Base-by-base conservation (phyloP, 305 asterid genomes). In the Fraxinus floribunda region DNA sequence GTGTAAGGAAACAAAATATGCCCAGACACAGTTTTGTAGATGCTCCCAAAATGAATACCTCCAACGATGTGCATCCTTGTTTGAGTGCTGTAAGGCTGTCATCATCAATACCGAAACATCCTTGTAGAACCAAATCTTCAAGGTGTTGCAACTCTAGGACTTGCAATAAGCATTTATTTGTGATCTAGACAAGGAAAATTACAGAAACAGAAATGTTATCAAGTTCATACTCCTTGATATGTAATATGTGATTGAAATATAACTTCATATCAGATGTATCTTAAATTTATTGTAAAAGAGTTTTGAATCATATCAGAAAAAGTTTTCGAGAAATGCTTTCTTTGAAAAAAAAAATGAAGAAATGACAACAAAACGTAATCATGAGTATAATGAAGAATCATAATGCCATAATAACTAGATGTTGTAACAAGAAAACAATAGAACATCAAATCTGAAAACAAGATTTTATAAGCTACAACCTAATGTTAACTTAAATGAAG, bases 21-120 rank as follows among this genome's bases (percentile, higher is more conserved):
- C 52, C 73, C 10, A 24, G 84, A 77, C 73, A 39, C 24, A 46
- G 7, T 9, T 77, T 24, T 35, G 75, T 57, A 75, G 66, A 71
- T 41, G 66, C 36, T 75, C 78, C 16, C 29, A 57, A 52, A 75
- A 82, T 13, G 68, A 66, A 60, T 89, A 96, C 99, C 98, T 91
- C 88, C 76, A 96, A 83, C n/a, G 99, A 90, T 82, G 86, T 90
- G 92, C 92, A 91, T 75, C 96, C 90, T 76, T 84, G 94, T 81
- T 90, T 87, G 85, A 92, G 90, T 77, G 94, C 89, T 15, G 91
- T 88, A 46, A 93, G 91, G 89, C 92, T 75, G 84, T 91, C 94
- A 86, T 93, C 95, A 44, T 94, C 97, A 64, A 94, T 85, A 64
- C 97, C 97, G 68, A 88, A 91, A 87, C 99, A 96, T 29, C 98